Percentiles rank a stretch among this genome's conserved stretches.
Evolutionary conservation across 2,329 filamentous ascomycete genomes (phyloP).

Genomic region (Tympanopsis confertula): DNA sequence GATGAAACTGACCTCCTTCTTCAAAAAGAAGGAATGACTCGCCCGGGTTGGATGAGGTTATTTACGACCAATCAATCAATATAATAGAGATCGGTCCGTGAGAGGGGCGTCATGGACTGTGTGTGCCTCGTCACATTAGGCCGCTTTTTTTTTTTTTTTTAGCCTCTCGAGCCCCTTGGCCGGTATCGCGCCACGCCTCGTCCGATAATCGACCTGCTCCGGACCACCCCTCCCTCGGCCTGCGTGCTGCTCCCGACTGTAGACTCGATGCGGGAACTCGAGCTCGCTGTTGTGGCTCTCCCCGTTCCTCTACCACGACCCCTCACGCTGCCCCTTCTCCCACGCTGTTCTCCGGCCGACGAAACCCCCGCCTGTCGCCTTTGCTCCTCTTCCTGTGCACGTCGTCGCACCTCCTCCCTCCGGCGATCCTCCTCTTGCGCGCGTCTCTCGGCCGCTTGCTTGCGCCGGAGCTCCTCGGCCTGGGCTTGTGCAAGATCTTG

Average conservation of each 20-base stretch:
- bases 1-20: constrained; percentile 95
- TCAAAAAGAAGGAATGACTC: constrained; percentile 46
- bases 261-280: neutral
- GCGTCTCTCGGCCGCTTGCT: constrained; percentile 66
- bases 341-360: too few relatives aligned
- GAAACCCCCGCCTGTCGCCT: too few relatives aligned
- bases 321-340: neutral
- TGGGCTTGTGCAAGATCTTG: constrained; percentile 81
- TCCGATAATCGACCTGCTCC: neutral
- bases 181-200: neutral
- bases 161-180: too few relatives aligned
- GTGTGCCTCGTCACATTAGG: too few relatives aligned
- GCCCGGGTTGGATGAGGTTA: constrained; percentile 4
- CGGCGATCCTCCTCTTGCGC: constrained; percentile 70
- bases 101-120: too few relatives aligned
- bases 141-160: too few relatives aligned
- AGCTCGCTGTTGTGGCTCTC: neutral
- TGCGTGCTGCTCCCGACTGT: neutral
- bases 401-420: constrained; percentile 56
- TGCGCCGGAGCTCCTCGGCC: constrained; percentile 61
- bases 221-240: neutral
- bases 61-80: too few relatives aligned
- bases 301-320: neutral
- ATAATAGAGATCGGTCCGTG: too few relatives aligned
- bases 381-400: constrained; percentile 47